Percentiles rank a stretch among this genome's conserved stretches.
Conservation (phyloP, 805 yeast genomes). For the Saturnispora sekii region DNA sequence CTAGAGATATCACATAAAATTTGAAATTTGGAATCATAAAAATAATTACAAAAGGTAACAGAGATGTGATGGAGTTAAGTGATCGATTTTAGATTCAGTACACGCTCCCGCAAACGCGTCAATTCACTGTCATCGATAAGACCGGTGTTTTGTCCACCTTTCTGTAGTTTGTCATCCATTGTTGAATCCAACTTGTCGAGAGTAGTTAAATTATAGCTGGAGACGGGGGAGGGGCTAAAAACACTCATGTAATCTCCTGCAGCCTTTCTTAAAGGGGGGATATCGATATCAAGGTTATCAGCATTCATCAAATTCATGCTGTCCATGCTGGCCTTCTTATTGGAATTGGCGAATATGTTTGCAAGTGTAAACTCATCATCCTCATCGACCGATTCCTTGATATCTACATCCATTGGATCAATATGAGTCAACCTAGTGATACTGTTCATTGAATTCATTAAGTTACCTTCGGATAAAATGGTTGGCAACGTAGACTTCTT, state of each 20-base stretch:
- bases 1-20: no score
- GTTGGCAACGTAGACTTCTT: constrained; percentile 12
- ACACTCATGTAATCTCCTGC: not conserved
- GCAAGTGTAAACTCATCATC: not conserved
- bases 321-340: not conserved
- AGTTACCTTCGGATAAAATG: constrained; percentile 19
- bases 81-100: constrained; percentile 22
- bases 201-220: not conserved
- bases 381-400: not conserved
- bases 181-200: constrained; percentile 1
- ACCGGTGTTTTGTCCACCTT: no score
- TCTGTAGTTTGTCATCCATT: not conserved
- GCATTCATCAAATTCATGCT: not conserved
- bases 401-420: constrained; percentile 6
- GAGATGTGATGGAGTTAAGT: not conserved
- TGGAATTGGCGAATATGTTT: not conserved
- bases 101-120: constrained; percentile 22
- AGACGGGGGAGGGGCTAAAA: constrained; percentile 1
- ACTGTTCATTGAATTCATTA: constrained; percentile 13
- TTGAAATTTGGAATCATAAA: not conserved
- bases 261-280: not conserved
- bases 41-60: not conserved
- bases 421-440: constrained; percentile 1
- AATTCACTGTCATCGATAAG: constrained; percentile 23
- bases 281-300: constrained; percentile 2